A percentile compares a stretch with the other conserved stretches of the same genome.
These are phyloP conservation scores for Corinectria fuckeliana DNA, from an alignment of 2,329 filamentous ascomycete genomes.

Conservation along the genomic window DNA sequence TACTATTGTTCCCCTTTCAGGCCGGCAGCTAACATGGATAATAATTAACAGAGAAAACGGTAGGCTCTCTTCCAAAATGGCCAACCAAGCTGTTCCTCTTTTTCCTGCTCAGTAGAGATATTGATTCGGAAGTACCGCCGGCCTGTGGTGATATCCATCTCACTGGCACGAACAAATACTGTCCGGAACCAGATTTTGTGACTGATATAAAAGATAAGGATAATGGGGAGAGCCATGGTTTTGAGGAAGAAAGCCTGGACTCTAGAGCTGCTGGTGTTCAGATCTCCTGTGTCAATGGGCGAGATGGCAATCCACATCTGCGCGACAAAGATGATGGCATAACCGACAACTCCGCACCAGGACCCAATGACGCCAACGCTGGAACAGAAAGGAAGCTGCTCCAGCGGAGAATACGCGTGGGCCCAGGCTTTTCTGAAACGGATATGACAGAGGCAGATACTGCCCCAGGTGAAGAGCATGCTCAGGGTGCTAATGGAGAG, in stretches of 20 bases:
- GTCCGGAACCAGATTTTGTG: constrained; percentile 75
- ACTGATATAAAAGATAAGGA: constrained; percentile 70
- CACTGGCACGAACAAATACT: constrained; percentile 59
- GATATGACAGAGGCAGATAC: constrained; percentile 89
- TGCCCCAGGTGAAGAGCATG: constrained; percentile 79
- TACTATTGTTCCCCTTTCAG: too few relatives aligned
- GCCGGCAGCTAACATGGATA: too few relatives aligned
- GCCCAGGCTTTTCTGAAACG: constrained; percentile 84
- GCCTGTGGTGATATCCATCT: constrained; percentile 89
- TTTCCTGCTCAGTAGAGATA: constrained; percentile 78
- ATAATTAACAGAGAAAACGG: constrained; percentile 70
- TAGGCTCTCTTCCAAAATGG: constrained; percentile 79
- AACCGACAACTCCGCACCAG: constrained; percentile 79
- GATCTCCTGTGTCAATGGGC: constrained; percentile 63
- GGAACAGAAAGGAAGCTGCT: constrained; percentile 80
- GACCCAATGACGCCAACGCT: constrained; percentile 81
- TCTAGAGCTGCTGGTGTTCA: constrained; percentile 42
- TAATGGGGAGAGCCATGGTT: constrained; percentile 73
- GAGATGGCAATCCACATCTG: constrained; percentile 89
- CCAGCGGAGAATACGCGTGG: constrained; percentile 67
- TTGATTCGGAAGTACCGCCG: constrained; percentile 82
- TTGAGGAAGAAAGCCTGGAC: constrained; percentile 74
- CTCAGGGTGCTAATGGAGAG: constrained; percentile 74
- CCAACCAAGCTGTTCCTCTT: constrained; percentile 73
- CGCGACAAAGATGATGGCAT: constrained; percentile 74